Conservation (phyloP, 73 alveolate genomes). For the Paramecium primaurelia region DNA sequence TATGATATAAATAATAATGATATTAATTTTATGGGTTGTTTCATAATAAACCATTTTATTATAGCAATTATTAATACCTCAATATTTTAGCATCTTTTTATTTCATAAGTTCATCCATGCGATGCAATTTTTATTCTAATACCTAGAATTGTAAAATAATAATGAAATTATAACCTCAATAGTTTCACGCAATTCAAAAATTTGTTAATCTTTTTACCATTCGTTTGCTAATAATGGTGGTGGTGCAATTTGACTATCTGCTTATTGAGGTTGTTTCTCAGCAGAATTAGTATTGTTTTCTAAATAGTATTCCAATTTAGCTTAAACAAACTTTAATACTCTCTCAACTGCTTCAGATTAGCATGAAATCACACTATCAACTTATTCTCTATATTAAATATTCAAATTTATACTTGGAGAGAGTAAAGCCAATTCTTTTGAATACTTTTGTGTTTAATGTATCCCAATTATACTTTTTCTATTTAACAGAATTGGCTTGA, state of each 20-base stretch:
- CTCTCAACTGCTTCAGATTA: constrained; percentile 72
- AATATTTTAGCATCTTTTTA: constrained; percentile 51
- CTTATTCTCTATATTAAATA: constrained; percentile 54
- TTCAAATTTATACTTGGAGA: constrained; percentile 29
- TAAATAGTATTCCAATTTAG: constrained; percentile 45
- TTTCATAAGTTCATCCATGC: constrained; percentile 56
- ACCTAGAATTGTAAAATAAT: background rate
- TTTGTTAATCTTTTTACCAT: constrained; percentile 71
- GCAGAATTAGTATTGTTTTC: constrained; percentile 42
- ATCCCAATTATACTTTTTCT: constrained; percentile 71
- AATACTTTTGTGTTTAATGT: constrained; percentile 70
- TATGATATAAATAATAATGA: background rate
- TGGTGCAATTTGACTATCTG: background rate
- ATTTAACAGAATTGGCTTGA: constrained; percentile 63
- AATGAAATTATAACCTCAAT: constrained; percentile 56
- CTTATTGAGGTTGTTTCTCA: background rate
- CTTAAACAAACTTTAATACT: constrained; percentile 64
- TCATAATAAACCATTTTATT: constrained; percentile 57
- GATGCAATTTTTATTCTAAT: constrained; percentile 47
- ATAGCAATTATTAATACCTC: constrained; percentile 49
- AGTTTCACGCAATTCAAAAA: constrained; percentile 73
- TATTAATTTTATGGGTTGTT: constrained; percentile 14
- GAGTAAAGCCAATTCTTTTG: constrained; percentile 66
- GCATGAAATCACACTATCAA: constrained; percentile 63
- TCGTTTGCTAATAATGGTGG: constrained; percentile 34